Base-by-base conservation (phyloP, 1,284 basidiomycete genomes). In the Ustilago shanxiensis region DNA sequence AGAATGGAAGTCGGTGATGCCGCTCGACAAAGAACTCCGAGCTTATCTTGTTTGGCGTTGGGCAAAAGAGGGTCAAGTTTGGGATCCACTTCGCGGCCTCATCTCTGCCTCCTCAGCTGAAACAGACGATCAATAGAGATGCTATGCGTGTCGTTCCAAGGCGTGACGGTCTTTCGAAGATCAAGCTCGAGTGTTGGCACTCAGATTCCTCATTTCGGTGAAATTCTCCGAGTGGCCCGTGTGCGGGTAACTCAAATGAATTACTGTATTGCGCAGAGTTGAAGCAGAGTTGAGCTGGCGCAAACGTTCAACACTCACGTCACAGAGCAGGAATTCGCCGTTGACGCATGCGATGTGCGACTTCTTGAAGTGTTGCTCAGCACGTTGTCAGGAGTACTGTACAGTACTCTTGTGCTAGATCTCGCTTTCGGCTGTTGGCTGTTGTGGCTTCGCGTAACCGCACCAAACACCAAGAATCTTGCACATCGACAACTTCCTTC, bases 11-110 rank as follows among this genome's bases (percentile, higher is more conserved):
- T 56, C 62, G 47, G 69, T 77, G 22, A 63, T 64, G 61, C 65
- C 74, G 10, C 62, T 77, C 4, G 66, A 77, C 55, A 77, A 77
- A 60, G 74, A 77, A 47, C 69, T 77, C 22, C 63, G 66, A 14
- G 74, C 74, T 10, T 72, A 77, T 52, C 68, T 72, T 33, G 37
- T 77, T 2, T 77, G 74, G 74, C 53, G 73, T 1, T 70, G 68
- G 68, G 73, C 68, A 16, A 63, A 75, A 33, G 63, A 66, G 39
- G 72, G 72, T 3, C 37, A 61, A 10, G 60, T 63, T 31, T 70
- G 72, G 67, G 62, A 75, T 45, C 67, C 72, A 7, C 10, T 66
- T 11, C 58, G 55, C 18, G 66, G 71, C 29, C 22, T 72, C 9
- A 49, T 62, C 2, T 33, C 56, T 24, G 24, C 49, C 6, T 18